Evolutionary conservation across 164 flowering plant species (phyloP), one percentile per base, ranked within the genome.

Genomic region (Liriodendron chinense): DNA sequence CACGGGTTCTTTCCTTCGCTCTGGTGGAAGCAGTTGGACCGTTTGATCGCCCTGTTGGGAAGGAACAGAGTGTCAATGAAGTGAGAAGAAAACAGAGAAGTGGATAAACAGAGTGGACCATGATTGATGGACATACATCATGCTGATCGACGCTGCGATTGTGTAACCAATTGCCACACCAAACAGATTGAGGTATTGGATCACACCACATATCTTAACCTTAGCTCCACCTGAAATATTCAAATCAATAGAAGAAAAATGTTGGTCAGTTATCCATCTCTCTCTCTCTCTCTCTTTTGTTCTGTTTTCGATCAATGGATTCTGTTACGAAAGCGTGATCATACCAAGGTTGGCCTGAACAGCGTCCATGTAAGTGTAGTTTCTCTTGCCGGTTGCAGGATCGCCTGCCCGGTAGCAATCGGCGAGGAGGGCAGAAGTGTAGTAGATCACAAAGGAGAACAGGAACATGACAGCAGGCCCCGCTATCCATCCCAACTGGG

Each of bases 401-500:
- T 87, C 89, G 0, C 86, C 88, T 3, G 85, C 49, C 2, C 90
- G 83, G 70, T 89, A 89, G 70, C 92, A 89, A 16, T 79, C 85
- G 5, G 89, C 56, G 9, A 89, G 87, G 10, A 88, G 85, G 7
- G 83, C 21, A 0, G 91, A 84, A 68, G 87, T 84, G 79, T 87
- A 88, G 82, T 76, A 84, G 49, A 71, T 86, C 12, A 88, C 85
- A 57, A 86, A 82, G 70, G 88, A 76, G 79, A 86, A 89, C 76
- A 83, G 26, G 71, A 88, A 68, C 86, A 88, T 83, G 7, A 85
- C 85, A 18, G 82, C 71, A 23, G 89, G 89, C 20, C 92, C 92
- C 61, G 86, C 89, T 68, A 89, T 76, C 92, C 92, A 89, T 12
- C 90, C 90, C 3, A 89, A 77, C 80, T 89, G 92, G 65, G 87